A percentile compares a stretch with the other conserved stretches of the same genome.
phyloP scores from a whole-genome alignment of 345 rosid genomes.

The Populus alba region DNA sequence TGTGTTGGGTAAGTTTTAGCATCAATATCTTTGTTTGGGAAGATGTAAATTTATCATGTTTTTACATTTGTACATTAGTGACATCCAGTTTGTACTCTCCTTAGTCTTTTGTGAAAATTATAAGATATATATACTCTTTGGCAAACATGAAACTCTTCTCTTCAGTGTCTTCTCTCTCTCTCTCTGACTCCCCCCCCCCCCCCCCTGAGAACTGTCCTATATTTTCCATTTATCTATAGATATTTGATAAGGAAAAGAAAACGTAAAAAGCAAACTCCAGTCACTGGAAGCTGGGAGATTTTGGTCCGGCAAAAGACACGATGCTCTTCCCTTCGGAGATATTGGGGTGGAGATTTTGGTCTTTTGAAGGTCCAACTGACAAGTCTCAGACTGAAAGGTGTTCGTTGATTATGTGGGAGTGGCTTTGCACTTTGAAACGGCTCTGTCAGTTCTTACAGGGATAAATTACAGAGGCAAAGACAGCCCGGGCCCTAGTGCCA shows the following conservation, averaged over 20 bases:
- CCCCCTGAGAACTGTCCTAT: background rate
- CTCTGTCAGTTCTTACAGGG: background rate
- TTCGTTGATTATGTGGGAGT: background rate
- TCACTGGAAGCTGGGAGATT: background rate
- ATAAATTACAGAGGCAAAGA: background rate
- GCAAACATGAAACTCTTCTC: background rate
- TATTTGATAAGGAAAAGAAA: background rate
- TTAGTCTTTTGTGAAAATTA: background rate
- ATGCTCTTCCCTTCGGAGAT: background rate
- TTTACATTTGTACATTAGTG: background rate
- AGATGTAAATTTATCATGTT: conserved; percentile 14
- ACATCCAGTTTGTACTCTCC: background rate
- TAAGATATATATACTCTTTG: background rate
- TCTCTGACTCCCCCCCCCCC: background rate
- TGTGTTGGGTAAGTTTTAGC: conserved; percentile 12
- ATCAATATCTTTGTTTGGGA: background rate
- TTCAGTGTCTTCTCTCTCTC: background rate
- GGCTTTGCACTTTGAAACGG: background rate
- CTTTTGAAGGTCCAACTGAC: background rate
- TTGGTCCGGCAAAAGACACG: background rate
- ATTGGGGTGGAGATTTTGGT: background rate
- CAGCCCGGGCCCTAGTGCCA: background rate
- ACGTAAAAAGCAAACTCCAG: background rate
- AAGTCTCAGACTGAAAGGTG: background rate
- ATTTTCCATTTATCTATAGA: background rate